Percentiles rank a stretch among this genome's conserved stretches.
Conservation (phyloP, 306 rosid genomes). For the Crotalaria pallida region DNA sequence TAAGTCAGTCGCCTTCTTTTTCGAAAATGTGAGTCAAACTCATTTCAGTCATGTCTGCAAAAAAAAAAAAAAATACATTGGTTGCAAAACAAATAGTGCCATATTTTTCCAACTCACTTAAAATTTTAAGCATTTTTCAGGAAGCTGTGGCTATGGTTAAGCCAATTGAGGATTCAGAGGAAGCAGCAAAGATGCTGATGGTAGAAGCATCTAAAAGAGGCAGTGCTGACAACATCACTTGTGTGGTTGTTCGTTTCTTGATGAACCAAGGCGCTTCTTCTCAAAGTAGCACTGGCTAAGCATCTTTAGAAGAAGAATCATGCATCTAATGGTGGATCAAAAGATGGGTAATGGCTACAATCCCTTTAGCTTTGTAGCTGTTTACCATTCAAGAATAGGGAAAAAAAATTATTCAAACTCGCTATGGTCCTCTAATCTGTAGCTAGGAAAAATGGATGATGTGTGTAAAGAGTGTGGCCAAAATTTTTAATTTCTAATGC, state of each 20-base stretch:
- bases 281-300: constrained; percentile 33
- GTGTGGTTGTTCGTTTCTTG: constrained; percentile 90
- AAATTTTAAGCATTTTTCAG: constrained; percentile 30
- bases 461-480: constrained; percentile 24
- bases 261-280: constrained; percentile 51
- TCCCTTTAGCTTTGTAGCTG: constrained; percentile 29
- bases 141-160: constrained; percentile 86
- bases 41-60: no score
- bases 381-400: constrained; percentile 32
- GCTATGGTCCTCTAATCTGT: constrained; percentile 19
- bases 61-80: no score
- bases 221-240: constrained; percentile 88
- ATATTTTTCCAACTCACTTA: neutral
- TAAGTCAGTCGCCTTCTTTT: neutral
- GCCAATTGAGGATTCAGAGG: constrained; percentile 76
- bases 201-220: constrained; percentile 88
- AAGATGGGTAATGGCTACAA: constrained; percentile 21
- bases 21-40: neutral
- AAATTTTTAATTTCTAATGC: constrained; percentile 17
- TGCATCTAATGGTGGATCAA: constrained; percentile 10
- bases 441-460: constrained; percentile 25
- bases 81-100: no score
- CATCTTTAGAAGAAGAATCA: neutral
- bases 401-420: constrained; percentile 21
- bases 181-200: constrained; percentile 83